Percentiles rank a stretch among this genome's conserved stretches.
Evolutionary conservation across 2,329 filamentous ascomycete species (phyloP).

Genomic region (Tolypocladium capitatum): DNA sequence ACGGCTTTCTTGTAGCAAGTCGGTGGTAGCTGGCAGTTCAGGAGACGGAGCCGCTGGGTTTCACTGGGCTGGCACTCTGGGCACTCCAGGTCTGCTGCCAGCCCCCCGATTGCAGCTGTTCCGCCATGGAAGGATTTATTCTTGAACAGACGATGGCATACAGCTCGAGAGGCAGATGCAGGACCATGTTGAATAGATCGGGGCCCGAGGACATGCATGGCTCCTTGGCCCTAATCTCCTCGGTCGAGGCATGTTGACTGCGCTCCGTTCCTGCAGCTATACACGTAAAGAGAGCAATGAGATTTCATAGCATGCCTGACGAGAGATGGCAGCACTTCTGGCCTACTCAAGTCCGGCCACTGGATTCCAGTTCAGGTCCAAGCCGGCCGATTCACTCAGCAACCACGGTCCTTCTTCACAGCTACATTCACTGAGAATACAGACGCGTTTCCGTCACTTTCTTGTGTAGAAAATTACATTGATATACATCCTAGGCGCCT

Average conservation of each 20-base stretch:
- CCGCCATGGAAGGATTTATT: neutral
- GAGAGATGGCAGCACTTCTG: neutral
- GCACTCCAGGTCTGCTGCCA: neutral
- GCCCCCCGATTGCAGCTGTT: neutral
- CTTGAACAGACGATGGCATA: neutral
- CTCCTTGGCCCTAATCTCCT: neutral
- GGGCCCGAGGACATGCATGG: no score
- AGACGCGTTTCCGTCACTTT: constrained; percentile 3
- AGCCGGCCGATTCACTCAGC: neutral
- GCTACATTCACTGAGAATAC: neutral
- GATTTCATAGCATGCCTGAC: neutral
- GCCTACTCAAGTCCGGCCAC: neutral
- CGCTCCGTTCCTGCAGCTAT: neutral
- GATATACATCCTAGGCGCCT: constrained; percentile 22
- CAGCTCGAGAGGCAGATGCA: neutral
- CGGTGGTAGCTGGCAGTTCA: neutral
- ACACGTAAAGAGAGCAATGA: neutral
- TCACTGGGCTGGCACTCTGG: neutral
- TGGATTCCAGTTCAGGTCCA: neutral
- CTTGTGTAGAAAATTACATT: constrained; percentile 18
- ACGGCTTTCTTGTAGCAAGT: neutral
- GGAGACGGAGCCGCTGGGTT: neutral
- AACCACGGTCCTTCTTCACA: neutral
- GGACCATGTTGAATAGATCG: no score
- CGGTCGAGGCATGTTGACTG: neutral